These are phyloP conservation scores for Mortierella sp. DNA, from an alignment of 371 early-diverging fungal species.

Conservation along the genomic window DNA sequence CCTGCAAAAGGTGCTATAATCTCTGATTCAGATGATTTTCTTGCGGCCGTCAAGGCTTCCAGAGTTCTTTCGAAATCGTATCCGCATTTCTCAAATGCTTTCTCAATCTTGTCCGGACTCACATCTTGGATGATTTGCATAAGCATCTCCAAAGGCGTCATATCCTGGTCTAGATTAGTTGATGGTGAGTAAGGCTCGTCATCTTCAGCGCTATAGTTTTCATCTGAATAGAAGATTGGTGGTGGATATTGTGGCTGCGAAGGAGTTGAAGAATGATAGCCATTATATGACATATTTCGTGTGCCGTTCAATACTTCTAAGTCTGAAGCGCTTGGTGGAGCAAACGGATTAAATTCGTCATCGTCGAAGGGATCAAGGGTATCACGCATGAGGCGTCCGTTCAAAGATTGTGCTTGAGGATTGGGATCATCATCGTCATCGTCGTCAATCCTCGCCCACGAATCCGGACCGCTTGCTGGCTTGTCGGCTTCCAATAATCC, in stretches of 20 bases:
- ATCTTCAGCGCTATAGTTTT: background rate
- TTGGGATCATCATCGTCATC: constrained; percentile 22
- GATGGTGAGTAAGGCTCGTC: constrained; percentile 4
- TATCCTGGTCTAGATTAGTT: constrained; percentile 58
- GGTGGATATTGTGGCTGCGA: constrained; percentile 36
- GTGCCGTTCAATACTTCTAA: constrained; percentile 32
- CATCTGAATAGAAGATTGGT: constrained; percentile 39
- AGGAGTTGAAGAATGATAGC: constrained; percentile 22
- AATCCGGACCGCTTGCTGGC: background rate
- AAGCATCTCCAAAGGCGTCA: constrained; percentile 70
- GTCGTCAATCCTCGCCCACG: constrained; percentile 55
- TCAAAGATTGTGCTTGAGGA: constrained; percentile 1
- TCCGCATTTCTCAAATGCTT: constrained; percentile 59
- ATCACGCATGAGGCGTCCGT: constrained; percentile 24
- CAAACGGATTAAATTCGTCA: constrained; percentile 57
- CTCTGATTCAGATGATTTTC: constrained; percentile 9
- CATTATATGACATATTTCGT: constrained; percentile 24
- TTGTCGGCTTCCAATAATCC: background rate
- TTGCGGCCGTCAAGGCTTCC: constrained; percentile 21
- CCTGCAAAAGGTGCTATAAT: constrained; percentile 22
- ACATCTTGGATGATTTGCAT: constrained; percentile 65
- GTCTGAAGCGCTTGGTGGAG: constrained; percentile 51
- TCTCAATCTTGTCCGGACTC: constrained; percentile 60
- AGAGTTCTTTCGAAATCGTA: constrained; percentile 65
- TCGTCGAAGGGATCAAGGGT: constrained; percentile 47